phyloP scores from a whole-genome alignment of 345 rosid species.

The Citrus medica region DNA sequence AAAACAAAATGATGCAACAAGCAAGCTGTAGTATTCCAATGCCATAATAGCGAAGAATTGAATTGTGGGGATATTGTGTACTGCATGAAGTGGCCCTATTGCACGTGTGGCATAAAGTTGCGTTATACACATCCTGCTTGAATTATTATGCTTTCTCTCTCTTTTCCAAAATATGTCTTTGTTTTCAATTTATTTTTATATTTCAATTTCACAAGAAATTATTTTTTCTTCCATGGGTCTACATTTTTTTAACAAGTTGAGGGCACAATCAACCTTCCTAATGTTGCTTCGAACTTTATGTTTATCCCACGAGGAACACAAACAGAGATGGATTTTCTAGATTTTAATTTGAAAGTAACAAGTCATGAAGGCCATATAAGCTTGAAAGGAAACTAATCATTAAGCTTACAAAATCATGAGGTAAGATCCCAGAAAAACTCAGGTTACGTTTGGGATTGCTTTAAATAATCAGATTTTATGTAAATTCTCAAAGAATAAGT shows the following conservation, averaged over 20 bases:
- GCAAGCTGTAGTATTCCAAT: conserved; percentile 10
- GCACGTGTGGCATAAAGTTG: background rate
- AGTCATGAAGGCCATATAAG: background rate
- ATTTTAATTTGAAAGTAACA: conserved; percentile 9
- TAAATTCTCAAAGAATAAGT: no score
- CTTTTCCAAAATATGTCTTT: background rate
- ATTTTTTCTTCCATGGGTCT: background rate
- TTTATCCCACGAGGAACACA: background rate
- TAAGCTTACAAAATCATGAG: background rate
- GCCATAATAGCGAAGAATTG: background rate
- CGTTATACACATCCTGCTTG: background rate
- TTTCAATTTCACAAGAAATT: background rate
- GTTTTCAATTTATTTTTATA: background rate
- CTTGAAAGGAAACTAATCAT: background rate
- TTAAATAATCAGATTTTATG: no score
- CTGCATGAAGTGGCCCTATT: background rate
- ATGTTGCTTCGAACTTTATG: background rate
- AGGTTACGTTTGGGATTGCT: no score
- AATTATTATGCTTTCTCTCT: conserved; percentile 9
- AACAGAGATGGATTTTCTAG: background rate
- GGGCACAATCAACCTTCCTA: background rate
- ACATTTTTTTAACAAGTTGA: background rate
- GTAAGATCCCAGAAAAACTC: background rate
- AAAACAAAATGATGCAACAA: conserved; percentile 6
- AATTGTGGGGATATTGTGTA: background rate